Evolutionary conservation across 164 flowering plant species (phyloP), one percentile per base, ranked within the genome.

Genomic region (Kingdonia uniflora): DNA sequence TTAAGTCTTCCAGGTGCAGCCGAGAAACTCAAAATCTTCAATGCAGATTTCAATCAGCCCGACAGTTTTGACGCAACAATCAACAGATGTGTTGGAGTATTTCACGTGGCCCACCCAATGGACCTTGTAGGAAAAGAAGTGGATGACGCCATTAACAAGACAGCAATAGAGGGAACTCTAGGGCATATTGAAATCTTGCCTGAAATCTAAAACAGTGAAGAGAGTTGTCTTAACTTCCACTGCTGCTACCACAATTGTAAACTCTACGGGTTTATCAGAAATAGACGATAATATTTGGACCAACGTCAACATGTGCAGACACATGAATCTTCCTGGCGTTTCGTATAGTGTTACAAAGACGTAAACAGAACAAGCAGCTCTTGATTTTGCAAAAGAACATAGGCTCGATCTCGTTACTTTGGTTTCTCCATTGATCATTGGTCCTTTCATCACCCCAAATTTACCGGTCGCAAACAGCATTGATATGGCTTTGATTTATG

Each of bases 201-300:
- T 68, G 53, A 54, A 69, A 0, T 63, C 78, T 0, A 67, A 63
- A 49, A 65, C 80, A 1, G 76, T 75, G 55, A 73, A 68, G 58
- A 44, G 78, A 47, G 71, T 79, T 5, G 67, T 79, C 6, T 68
- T 60, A 65, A 71, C 84, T 41, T 71, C 80, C 0, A 59, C 72
- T 8, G 26, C 70, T n/a, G 64, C 78, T 6, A 69, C 65, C 14
- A 8, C 14, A 10, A 45, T 26, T 19, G 23, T 19, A 10, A 49
- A 55, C 12, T 44, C 54, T 14, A 49, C 17, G 10, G 16, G 39
- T 0, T 54, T 33, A 4, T 58, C 56, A 1, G 52, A 42, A 16
- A 19, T 62, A 48, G 75, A 76, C 45, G 85, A 79, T 56, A 71
- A 47, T 11, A 42, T 11, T 7, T 80, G 85, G 81, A 74, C 66